Evolutionary conservation across 345 rosid genomes (phyloP).

Genomic region (Trapa incisa): DNA sequence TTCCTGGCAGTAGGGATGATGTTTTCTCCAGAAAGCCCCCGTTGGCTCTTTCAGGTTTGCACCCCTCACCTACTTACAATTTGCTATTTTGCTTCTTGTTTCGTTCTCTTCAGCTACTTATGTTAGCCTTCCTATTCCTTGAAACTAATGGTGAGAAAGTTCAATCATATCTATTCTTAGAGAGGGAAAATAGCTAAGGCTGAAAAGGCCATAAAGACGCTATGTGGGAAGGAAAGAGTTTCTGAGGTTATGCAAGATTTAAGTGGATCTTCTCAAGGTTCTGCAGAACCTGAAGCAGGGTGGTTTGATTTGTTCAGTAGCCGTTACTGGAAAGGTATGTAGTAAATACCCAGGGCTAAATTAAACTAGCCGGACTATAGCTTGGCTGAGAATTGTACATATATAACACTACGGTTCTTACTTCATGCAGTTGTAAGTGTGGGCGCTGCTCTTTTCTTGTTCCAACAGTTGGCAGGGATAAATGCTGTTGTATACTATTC

Average conservation of each 20-base stretch:
- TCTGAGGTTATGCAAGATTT: conserved; percentile 73
- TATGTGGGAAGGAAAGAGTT: conserved; percentile 92
- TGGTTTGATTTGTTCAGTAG: conserved; percentile 91
- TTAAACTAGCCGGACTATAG: background rate
- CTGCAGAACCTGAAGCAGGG: conserved; percentile 90
- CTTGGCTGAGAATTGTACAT: background rate
- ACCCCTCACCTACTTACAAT: conserved; percentile 5
- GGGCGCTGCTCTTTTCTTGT: conserved; percentile 92
- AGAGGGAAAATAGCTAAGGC: conserved; percentile 77
- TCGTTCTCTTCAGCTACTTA: background rate
- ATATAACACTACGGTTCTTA: background rate
- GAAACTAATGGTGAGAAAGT: conserved; percentile 6
- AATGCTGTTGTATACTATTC: conserved; percentile 98
- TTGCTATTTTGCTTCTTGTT: background rate
- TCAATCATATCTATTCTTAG: conserved; percentile 25
- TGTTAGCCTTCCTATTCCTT: background rate
- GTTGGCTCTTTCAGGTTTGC: conserved; percentile 95
- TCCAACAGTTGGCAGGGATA: conserved; percentile 98
- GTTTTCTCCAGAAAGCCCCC: conserved; percentile 96
- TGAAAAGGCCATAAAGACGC: conserved; percentile 62
- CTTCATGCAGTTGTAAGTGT: conserved; percentile 24
- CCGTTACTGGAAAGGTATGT: conserved; percentile 86
- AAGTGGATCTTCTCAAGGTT: conserved; percentile 42
- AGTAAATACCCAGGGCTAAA: background rate
- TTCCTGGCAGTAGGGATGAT: conserved; percentile 80